Evolutionary conservation across 1,284 basidiomycete genomes (phyloP), one percentile per base, ranked within the genome.

Genomic region (Neolentinus lepideus): DNA sequence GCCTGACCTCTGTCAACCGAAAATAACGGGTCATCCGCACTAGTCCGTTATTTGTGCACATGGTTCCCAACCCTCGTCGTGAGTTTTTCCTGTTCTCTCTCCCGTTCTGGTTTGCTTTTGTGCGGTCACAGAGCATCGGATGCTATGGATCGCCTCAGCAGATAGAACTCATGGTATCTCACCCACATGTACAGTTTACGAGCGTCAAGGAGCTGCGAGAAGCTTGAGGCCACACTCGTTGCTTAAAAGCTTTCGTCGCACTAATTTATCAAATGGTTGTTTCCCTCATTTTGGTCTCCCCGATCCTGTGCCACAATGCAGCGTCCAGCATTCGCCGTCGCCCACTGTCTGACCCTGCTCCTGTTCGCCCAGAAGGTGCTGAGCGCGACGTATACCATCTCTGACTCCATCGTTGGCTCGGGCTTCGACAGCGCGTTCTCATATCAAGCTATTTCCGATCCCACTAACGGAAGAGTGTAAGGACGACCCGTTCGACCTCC

Each of bases 401-500:
- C 71, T 24, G 77, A 82, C 58, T 75, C 69, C 50, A 72, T 75
- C 60, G 67, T 75, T 35, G 83, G 83, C 16, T 55, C 63, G n/a
- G 70, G 66, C 2, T 84, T 85, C 66, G 71, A 80, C 58, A 63
- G 71, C 26, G 67, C 71, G 2, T 85, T 84, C 64, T 66, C 68
- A 14, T 78, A 75, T 60, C 60, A 80, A 60, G 75, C 78, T 22
- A 78, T 81, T 53, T 51, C 74, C 3, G 84, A 85, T 63, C 83
- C 84, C 1, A 83, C 84, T 4, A 70, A 80, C 60, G 83, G 84
- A 25, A 73, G 82, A 60, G 84, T 87, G 83, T 84, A 66, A 67
- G 80, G 22, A 25, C 25, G 25, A 8, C 14, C 22, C 8, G 27
- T 24, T 25, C 14, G 8, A 26, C n/a, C 22, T 10, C 24, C 14